phyloP scores from a whole-genome alignment of 331 rosid species.

The Ulmus americana region DNA sequence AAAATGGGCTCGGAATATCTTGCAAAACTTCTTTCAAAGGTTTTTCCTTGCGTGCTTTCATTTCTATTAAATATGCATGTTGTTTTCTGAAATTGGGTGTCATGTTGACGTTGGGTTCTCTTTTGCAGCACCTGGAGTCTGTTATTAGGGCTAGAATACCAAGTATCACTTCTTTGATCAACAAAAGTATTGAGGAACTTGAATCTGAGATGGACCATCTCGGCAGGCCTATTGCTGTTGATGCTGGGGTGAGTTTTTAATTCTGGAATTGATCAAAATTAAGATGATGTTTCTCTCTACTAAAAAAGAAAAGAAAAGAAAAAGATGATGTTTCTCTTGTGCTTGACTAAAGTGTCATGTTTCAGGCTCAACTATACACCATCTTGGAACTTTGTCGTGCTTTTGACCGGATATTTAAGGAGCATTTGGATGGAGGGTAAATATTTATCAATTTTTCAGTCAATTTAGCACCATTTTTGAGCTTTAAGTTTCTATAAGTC shows the following conservation, averaged over 20 bases:
- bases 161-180: slow-evolving; percentile 71
- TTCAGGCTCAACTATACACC: slow-evolving; percentile 91
- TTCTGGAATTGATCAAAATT: background rate
- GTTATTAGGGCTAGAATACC: slow-evolving; percentile 87
- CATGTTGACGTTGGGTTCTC: slow-evolving; percentile 28
- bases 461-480: slow-evolving; percentile 12
- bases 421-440: slow-evolving; percentile 98
- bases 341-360: slow-evolving; percentile 13
- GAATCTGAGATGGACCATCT: slow-evolving; percentile 91
- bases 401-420: slow-evolving; percentile 91
- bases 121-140: slow-evolving; percentile 73
- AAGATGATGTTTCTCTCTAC: no score
- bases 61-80: background rate
- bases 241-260: slow-evolving; percentile 79
- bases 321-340: slow-evolving; percentile 5
- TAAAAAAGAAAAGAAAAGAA: background rate
- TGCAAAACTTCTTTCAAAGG: slow-evolving; percentile 92
- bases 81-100: slow-evolving; percentile 9
- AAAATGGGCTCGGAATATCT: slow-evolving; percentile 99
- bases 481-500: slow-evolving; percentile 2
- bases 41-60: slow-evolving; percentile 14
- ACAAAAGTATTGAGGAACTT: slow-evolving; percentile 88
- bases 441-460: slow-evolving; percentile 8
- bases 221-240: slow-evolving; percentile 86
- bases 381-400: slow-evolving; percentile 94